Conservation (phyloP, 371 early-diverging fungal genomes). For the Apophysomyces elegans region DNA sequence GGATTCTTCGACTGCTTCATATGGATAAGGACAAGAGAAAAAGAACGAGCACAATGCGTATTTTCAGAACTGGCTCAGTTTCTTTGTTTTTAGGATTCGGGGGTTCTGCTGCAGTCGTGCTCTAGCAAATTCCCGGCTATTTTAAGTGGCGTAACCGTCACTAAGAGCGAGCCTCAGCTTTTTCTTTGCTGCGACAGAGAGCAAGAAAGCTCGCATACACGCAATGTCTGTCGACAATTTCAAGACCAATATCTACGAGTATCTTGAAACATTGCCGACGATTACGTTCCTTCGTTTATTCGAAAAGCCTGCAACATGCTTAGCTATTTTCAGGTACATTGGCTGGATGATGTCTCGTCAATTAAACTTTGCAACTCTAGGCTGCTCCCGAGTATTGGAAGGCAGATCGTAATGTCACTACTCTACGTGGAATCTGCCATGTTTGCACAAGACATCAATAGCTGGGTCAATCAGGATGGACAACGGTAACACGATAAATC, state of each 20-base stretch:
- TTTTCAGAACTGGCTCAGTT: no score
- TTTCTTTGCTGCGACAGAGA: background rate
- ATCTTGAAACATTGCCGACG: constrained; percentile 79
- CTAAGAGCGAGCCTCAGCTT: no score
- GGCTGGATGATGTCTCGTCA: background rate
- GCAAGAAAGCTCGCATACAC: background rate
- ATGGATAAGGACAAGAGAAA: no score
- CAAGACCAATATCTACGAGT: constrained; percentile 77
- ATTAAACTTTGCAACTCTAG: constrained; percentile 35
- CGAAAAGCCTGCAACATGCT: constrained; percentile 89
- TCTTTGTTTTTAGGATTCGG: background rate
- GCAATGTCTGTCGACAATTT: constrained; percentile 58
- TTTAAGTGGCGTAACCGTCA: background rate
- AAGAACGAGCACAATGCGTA: no score
- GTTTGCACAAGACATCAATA: constrained; percentile 59
- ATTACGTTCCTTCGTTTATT: constrained; percentile 80
- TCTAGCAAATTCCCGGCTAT: no score
- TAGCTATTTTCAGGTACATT: constrained; percentile 86
- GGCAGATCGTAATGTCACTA: constrained; percentile 90
- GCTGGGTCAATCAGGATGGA: constrained; percentile 70
- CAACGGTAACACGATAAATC: constrained; percentile 41
- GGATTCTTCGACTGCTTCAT: no score
- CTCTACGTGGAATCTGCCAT: constrained; percentile 76
- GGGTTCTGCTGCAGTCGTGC: no score
- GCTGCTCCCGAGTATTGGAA: constrained; percentile 83